phyloP scores from a whole-genome alignment of 805 yeast genomes.

The Maudiozyma pseudohumilis region DNA sequence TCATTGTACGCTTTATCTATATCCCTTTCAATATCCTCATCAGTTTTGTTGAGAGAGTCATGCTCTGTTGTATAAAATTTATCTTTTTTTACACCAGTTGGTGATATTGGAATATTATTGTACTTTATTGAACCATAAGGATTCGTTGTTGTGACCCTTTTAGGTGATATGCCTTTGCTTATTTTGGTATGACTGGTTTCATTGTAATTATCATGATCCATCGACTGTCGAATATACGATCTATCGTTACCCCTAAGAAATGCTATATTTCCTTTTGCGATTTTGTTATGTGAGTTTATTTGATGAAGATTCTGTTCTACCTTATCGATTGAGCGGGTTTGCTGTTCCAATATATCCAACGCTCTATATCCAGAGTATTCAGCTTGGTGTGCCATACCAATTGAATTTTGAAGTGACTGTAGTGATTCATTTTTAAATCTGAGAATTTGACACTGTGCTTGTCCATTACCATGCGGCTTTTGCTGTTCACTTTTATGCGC shows the following conservation, averaged over 20 bases:
- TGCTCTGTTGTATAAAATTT: constrained; percentile 22
- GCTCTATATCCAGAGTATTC: constrained; percentile 70
- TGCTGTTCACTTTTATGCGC: too few relatives aligned
- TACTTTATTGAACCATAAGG: too few relatives aligned
- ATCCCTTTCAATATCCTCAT: constrained; percentile 83
- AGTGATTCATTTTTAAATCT: constrained; percentile 80
- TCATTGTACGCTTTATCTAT: constrained; percentile 74
- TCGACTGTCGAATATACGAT: too few relatives aligned
- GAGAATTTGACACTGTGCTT: constrained; percentile 67
- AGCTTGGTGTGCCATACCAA: constrained; percentile 60
- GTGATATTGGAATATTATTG: too few relatives aligned
- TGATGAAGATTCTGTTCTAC: constrained; percentile 67
- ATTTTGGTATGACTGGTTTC: too few relatives aligned
- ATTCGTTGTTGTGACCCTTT: too few relatives aligned
- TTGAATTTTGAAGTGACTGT: constrained; percentile 75
- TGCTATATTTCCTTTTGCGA: constrained; percentile 16
- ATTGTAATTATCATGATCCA: too few relatives aligned
- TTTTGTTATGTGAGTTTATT: constrained; percentile 68
- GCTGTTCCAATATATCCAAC: constrained; percentile 82
- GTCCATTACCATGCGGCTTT: too few relatives aligned
- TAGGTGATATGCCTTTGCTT: too few relatives aligned
- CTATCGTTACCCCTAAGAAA: constrained; percentile 7
- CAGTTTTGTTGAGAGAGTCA: constrained; percentile 33
- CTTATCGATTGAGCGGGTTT: constrained; percentile 70
- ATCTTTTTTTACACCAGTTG: constrained; percentile 18